Evolutionary conservation across 2,329 filamentous ascomycete species (phyloP), one percentile per base, ranked within the genome.

Genomic region (Monascus ruber): DNA sequence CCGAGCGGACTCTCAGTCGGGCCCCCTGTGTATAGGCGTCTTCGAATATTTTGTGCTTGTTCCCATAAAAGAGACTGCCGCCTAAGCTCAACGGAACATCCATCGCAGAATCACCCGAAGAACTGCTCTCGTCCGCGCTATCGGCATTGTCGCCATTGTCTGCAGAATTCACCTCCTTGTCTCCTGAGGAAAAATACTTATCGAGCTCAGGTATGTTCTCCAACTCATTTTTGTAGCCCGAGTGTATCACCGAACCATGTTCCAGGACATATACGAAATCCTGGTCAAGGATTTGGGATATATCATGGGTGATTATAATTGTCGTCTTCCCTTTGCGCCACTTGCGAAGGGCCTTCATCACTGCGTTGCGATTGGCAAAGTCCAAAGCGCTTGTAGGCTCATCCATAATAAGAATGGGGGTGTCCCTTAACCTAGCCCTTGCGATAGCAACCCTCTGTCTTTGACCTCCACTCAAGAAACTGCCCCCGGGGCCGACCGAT

Each of bases 271-370:
- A 94, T 0, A 93, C 73, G 45, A 81, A 88, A 46, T 96, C 87
- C 0, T 78, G 59, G 0, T 76, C 64, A 4, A 65, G 58, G 6
- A 96, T 89, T 47, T 89, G 83, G 0, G 77, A 73, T 27, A 91
- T 74, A 47, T 96, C 86, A 53, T 96, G 89, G 0, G 91, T 95
- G 50, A 96, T 89, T 47, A 96, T 77, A 37, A 96, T 84, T 0
- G 89, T 96, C 0, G 88, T 95, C 56, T 85, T 91, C 0, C 75
- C 81, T 29, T 64, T 67, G 24, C 91, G 73, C 89, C 87, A 95
- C 17, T 72, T 54, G 5, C 85, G 73, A 38, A 95, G 81, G 0
- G 79, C 76, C 33, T 83, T 75, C 70, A 94, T 81, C 31, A 94
- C 73, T 8, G 79, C 60, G 0, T 64, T 64, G 44, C 81, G 74